A percentile compares a stretch with the other conserved stretches of the same genome.
Evolutionary conservation across 208 protist species (phyloP).

Genomic region (Kentomonas sorsogonicus): DNA sequence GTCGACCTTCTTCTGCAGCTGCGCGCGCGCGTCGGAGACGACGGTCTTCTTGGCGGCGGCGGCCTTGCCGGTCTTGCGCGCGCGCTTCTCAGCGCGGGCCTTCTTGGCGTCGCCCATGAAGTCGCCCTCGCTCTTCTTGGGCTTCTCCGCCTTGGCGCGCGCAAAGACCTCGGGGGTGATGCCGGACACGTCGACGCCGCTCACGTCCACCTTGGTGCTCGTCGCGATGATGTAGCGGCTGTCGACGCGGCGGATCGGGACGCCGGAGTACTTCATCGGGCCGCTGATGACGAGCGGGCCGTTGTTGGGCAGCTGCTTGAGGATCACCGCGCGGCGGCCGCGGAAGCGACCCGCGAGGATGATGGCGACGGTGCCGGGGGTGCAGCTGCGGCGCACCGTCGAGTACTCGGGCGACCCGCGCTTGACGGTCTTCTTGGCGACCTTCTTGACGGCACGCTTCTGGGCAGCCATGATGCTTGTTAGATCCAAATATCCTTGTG

Average conservation of each 20-base stretch:
- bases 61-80: conserved; percentile 71
- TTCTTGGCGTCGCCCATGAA: conserved; percentile 84
- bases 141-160: conserved; percentile 70
- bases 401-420: conserved; percentile 28
- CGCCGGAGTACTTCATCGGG: conserved; percentile 95
- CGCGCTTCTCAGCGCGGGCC: conserved; percentile 57
- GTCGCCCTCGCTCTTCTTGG: conserved; percentile 70
- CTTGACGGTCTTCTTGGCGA: conserved; percentile 37
- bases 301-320: conserved; percentile 95
- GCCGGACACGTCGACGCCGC: conserved; percentile 62
- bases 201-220: conserved; percentile 95
- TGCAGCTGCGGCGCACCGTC: conserved; percentile 26
- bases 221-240: conserved; percentile 98
- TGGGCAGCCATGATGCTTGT: conserved; percentile 2
- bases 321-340: conserved; percentile 96
- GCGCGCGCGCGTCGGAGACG: conserved; percentile 61
- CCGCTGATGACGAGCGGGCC: conserved; percentile 96
- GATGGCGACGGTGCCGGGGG: conserved; percentile 47
- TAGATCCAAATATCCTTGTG: neutral
- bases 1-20: conserved; percentile 77
- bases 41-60: conserved; percentile 40
- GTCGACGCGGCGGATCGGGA: conserved; percentile 97
- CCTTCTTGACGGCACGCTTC: conserved; percentile 30
- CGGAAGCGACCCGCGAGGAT: conserved; percentile 95
- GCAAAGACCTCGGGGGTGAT: conserved; percentile 69